Conservation (phyloP, 164 flowering plant genomes). For the Vitis rupestris region DNA sequence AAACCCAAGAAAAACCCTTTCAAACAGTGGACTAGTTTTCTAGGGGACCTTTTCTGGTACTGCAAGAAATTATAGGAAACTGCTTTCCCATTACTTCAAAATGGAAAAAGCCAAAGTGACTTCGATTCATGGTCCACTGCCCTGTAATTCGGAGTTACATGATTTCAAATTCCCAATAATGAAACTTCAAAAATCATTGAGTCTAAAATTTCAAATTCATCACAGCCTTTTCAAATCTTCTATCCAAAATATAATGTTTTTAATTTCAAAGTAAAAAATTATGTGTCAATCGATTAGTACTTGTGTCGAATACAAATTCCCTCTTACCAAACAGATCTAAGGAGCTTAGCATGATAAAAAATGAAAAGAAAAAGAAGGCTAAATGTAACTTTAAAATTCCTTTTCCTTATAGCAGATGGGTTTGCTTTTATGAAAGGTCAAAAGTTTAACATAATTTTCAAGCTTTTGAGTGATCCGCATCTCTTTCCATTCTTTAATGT, state of each 20-base stretch:
- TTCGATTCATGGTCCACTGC: not conserved
- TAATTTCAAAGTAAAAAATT: not conserved
- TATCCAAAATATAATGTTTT: not conserved
- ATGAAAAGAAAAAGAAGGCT: not conserved
- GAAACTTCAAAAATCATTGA: not conserved
- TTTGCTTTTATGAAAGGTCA: constrained; percentile 9
- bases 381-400: not conserved
- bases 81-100: not conserved
- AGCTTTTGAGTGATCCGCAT: not conserved
- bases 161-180: not conserved
- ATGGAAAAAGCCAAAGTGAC: constrained; percentile 1
- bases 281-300: too few species aligned
- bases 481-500: not conserved
- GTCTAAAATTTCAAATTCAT: not conserved
- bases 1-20: constrained; percentile 1
- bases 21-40: constrained; percentile 4
- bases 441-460: constrained; percentile 2
- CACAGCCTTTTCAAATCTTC: too few species aligned
- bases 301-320: not conserved
- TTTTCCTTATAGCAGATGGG: not conserved
- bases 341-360: too few species aligned
- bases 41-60: constrained; percentile 1
- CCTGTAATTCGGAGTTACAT: not conserved
- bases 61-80: not conserved
- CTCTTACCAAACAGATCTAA: not conserved